Evolutionary conservation across 2,329 filamentous ascomycete species (phyloP).

Genomic region (Pseudogymnoascus destructans): DNA sequence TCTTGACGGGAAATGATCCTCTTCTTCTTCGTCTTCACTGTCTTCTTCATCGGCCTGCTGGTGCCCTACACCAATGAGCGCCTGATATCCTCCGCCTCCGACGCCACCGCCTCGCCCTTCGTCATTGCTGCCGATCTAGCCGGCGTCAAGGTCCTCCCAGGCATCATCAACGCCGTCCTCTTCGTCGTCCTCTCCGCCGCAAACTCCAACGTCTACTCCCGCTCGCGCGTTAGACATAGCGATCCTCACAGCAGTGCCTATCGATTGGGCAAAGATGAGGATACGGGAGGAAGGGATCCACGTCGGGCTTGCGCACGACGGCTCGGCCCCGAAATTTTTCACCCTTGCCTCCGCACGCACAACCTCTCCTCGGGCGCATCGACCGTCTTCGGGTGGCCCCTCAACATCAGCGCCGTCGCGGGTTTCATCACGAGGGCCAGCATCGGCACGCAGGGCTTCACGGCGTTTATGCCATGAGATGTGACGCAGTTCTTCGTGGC

Average conservation of each 20-base stretch:
- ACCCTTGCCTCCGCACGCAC: constrained; percentile 43
- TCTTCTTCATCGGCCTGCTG: constrained; percentile 60
- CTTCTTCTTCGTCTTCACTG: constrained; percentile 48
- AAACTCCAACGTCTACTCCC: constrained; percentile 65
- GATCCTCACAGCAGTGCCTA: too few relatives aligned
- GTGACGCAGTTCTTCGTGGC: constrained; percentile 48
- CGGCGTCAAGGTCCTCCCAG: constrained; percentile 48
- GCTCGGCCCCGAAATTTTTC: constrained; percentile 48
- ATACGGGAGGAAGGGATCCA: too few relatives aligned
- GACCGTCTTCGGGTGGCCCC: constrained; percentile 57
- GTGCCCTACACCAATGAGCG: constrained; percentile 47
- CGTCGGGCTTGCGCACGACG: constrained; percentile 50
- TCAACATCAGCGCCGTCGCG: constrained; percentile 56
- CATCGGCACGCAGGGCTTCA: constrained; percentile 58
- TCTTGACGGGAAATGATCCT: constrained; percentile 32
- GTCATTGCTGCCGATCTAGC: constrained; percentile 47
- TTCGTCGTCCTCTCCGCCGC: constrained; percentile 68
- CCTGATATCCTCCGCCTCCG: constrained; percentile 38
- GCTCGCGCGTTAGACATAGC: too few relatives aligned
- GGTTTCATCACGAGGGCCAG: constrained; percentile 60
- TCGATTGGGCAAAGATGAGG: too few relatives aligned
- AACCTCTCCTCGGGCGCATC: constrained; percentile 47
- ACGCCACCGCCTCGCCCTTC: constrained; percentile 50
- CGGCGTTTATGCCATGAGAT: constrained; percentile 51
- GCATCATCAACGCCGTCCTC: constrained; percentile 66